A percentile compares a stretch with the other conserved stretches of the same genome.
These are phyloP conservation scores for Penicillium sp. DNA, from an alignment of 2,329 filamentous ascomycete species.

Conservation along the genomic window DNA sequence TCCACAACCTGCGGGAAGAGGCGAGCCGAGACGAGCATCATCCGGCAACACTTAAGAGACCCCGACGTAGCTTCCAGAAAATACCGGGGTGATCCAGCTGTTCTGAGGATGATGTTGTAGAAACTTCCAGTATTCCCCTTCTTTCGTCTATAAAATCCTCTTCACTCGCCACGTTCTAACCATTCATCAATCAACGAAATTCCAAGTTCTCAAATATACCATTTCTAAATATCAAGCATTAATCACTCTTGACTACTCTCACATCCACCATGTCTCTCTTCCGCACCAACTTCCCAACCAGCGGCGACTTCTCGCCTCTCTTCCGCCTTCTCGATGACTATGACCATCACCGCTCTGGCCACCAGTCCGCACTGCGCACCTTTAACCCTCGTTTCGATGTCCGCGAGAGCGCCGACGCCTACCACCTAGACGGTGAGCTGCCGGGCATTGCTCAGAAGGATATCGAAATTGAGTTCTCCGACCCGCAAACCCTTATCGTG, in stretches of 20 bases:
- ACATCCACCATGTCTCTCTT: constrained; percentile 37
- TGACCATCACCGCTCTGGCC: constrained; percentile 34
- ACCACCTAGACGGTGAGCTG: constrained; percentile 50
- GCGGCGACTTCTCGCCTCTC: constrained; percentile 43
- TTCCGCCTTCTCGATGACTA: constrained; percentile 49
- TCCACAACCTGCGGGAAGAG: not conserved
- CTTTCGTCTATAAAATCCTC: too few species aligned
- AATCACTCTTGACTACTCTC: not conserved
- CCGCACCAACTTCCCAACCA: constrained; percentile 24
- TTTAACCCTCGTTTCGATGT: constrained; percentile 50
- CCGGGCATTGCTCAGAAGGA: constrained; percentile 48
- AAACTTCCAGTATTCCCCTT: too few species aligned
- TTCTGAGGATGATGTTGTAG: too few species aligned
- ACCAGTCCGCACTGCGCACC: constrained; percentile 19
- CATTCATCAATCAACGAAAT: too few species aligned
- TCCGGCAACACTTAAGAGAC: not conserved
- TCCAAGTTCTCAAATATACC: too few species aligned
- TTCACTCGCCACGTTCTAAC: too few species aligned
- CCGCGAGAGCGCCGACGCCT: constrained; percentile 44
- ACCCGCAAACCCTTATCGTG: constrained; percentile 48
- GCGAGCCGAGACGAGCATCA: not conserved
- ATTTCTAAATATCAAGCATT: not conserved
- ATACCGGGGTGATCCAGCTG: not conserved
- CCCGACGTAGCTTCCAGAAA: not conserved
- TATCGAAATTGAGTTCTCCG: constrained; percentile 49